Percentiles rank a stretch among this genome's conserved stretches.
Evolutionary conservation across 2,329 filamentous ascomycete species (phyloP).

Genomic region (Ceratocystis cacaofunesta): DNA sequence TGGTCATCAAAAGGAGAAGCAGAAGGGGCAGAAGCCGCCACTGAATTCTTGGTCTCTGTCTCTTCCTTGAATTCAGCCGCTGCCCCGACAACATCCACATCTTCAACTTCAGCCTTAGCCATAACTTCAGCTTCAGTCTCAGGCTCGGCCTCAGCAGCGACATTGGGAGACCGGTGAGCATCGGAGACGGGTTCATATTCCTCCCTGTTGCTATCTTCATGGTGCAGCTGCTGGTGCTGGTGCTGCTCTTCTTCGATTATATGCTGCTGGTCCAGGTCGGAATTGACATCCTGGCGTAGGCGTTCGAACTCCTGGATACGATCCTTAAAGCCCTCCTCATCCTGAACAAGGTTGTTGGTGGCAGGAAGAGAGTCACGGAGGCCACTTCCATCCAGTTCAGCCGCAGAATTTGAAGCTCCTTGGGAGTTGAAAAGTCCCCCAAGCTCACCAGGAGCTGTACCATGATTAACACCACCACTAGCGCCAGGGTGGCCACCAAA

Average conservation of each 20-base stretch:
- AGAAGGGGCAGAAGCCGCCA: background rate
- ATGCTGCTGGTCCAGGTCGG: constrained; percentile 25
- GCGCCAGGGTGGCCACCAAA: constrained; percentile 6
- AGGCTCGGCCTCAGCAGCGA: background rate
- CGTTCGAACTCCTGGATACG: constrained; percentile 74
- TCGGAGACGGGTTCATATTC: background rate
- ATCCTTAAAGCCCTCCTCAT: constrained; percentile 47
- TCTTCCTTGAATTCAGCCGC: background rate
- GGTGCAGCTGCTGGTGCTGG: constrained; percentile 13
- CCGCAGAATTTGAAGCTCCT: background rate
- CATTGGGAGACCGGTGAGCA: background rate
- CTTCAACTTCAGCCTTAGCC: background rate
- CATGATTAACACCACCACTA: background rate
- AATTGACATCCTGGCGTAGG: constrained; percentile 56
- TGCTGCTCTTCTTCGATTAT: constrained; percentile 24
- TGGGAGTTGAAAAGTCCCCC: constrained; percentile 1
- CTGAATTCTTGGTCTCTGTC: background rate
- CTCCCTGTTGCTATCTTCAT: background rate
- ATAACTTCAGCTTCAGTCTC: background rate
- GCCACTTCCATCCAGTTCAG: background rate
- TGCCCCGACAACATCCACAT: background rate
- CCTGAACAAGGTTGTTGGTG: constrained; percentile 36
- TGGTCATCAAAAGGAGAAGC: background rate
- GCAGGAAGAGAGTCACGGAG: constrained; percentile 28
- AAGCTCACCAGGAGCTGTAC: constrained; percentile 20